Conservation (phyloP, 306 rosid genomes). For the Cucurbita moschata region DNA sequence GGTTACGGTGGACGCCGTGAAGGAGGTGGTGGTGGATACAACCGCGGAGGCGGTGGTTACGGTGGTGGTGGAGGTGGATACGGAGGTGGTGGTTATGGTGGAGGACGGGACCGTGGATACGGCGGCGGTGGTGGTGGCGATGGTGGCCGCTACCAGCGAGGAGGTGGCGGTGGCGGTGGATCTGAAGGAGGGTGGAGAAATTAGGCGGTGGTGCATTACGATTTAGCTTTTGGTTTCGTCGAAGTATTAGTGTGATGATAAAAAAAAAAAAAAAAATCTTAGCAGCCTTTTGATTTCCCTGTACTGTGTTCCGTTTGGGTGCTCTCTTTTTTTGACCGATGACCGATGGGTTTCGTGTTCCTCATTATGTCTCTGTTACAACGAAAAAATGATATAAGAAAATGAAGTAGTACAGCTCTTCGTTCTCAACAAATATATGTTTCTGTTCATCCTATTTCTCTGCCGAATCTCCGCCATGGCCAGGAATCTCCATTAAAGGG, state of each 20-base stretch:
- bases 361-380: not conserved
- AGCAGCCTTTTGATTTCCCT: not conserved
- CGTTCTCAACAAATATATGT: not conserved
- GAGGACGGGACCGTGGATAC: conserved; percentile 9
- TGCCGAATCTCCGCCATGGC: not conserved
- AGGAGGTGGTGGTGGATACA: not conserved
- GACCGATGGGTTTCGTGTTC: conserved; percentile 5
- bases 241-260: not conserved
- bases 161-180: conserved; percentile 39
- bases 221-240: not conserved
- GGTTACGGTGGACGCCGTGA: conserved; percentile 27
- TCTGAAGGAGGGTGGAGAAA: conserved; percentile 70
- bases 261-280: not conserved
- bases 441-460: no score
- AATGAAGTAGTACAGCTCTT: not conserved
- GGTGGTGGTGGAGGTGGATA: conserved; percentile 23
- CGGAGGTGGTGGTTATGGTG: conserved; percentile 16
- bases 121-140: conserved; percentile 33
- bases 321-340: conserved; percentile 7
- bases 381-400: not conserved
- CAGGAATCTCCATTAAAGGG: not conserved
- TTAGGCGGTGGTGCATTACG: not conserved
- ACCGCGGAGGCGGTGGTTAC: conserved; percentile 19
- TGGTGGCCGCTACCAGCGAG: conserved; percentile 27
- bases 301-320: not conserved